Conservation (phyloP, 2,329 filamentous ascomycete species). For the Exutisphaerella laricina region DNA sequence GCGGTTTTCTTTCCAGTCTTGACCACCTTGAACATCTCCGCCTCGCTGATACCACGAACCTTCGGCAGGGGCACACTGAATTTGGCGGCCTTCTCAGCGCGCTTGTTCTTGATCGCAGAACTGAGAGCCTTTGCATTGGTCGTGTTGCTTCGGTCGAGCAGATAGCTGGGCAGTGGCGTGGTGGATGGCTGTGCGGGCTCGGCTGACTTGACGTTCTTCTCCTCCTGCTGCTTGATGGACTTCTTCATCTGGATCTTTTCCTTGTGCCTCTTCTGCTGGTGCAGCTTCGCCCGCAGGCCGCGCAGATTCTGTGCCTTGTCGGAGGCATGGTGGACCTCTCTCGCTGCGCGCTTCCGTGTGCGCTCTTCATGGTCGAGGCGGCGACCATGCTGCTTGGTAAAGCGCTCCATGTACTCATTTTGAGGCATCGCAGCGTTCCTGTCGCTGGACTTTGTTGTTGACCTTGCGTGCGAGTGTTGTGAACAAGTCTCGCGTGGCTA, state of each 20-base stretch:
- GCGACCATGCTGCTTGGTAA: constrained; percentile 54
- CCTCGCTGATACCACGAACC: constrained; percentile 86
- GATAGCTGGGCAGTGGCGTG: constrained; percentile 82
- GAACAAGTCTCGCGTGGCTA: too few species aligned
- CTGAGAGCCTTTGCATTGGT: constrained; percentile 69
- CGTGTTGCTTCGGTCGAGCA: constrained; percentile 74
- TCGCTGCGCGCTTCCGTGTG: constrained; percentile 75
- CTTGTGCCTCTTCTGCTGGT: constrained; percentile 87
- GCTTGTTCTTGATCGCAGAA: constrained; percentile 91
- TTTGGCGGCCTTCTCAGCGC: constrained; percentile 86
- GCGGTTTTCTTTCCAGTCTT: constrained; percentile 92
- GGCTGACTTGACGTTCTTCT: constrained; percentile 86
- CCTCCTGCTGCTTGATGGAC: constrained; percentile 88
- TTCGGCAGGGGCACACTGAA: constrained; percentile 91
- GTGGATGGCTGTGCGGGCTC: constrained; percentile 71
- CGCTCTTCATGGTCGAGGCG: constrained; percentile 82
- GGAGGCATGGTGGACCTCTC: constrained; percentile 82
- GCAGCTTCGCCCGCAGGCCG: constrained; percentile 85
- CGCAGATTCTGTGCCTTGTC: constrained; percentile 90
- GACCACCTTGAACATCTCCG: constrained; percentile 97
- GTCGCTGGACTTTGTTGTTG: constrained; percentile 5
- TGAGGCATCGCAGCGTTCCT: constrained; percentile 56
- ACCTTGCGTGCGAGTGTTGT: too few species aligned
- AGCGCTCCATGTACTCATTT: constrained; percentile 74
- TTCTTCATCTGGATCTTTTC: constrained; percentile 99